These are phyloP conservation scores for Aspergillus sergii DNA, from an alignment of 2,329 filamentous ascomycete genomes.

Conservation along the genomic window DNA sequence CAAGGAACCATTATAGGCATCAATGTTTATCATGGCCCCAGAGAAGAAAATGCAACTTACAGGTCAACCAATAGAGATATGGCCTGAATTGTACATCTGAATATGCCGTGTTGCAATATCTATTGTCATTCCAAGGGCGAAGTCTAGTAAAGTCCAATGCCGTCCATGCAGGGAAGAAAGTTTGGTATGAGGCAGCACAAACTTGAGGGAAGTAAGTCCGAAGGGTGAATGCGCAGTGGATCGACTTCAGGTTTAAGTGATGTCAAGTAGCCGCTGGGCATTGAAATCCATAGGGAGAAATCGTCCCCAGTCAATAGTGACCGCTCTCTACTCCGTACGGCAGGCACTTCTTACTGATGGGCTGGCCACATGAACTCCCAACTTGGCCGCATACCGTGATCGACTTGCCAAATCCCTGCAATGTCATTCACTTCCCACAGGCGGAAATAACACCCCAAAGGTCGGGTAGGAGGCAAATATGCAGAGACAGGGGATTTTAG, in stretches of 20 bases:
- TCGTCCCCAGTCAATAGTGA: not conserved
- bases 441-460: not conserved
- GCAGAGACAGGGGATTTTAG: not conserved
- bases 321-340: not conserved
- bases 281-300: not conserved
- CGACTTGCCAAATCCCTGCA: conserved; percentile 1
- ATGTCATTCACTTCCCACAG: not conserved
- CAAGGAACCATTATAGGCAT: not conserved
- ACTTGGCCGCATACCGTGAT: not conserved
- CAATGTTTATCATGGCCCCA: not conserved
- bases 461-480: not conserved
- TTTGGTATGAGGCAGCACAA: not conserved
- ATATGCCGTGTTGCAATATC: not conserved
- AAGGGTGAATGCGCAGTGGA: not conserved
- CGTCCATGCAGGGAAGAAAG: not conserved
- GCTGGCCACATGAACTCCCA: not conserved
- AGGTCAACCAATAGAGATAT: not conserved
- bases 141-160: not conserved
- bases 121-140: not conserved
- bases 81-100: not conserved
- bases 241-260: not conserved
- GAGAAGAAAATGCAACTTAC: not conserved
- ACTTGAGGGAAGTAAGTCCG: not conserved
- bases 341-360: not conserved
- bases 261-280: not conserved